phyloP scores from a whole-genome alignment of 139 green algal genomes.

The Chlorella sp. region DNA sequence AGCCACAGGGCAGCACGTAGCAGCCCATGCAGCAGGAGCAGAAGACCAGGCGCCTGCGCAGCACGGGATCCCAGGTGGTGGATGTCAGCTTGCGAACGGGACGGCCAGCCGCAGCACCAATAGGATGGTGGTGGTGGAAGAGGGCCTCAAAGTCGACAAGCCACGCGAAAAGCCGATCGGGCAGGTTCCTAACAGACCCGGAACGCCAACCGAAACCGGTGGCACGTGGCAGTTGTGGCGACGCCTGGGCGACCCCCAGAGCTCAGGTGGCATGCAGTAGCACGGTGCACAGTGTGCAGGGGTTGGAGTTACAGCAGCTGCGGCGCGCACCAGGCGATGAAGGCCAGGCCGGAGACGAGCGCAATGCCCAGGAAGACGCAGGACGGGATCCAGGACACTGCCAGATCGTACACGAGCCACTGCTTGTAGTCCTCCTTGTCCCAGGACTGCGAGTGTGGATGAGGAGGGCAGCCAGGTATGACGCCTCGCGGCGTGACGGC shows the following conservation, averaged over 20 bases:
- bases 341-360: not conserved
- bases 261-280: no score
- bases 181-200: not conserved
- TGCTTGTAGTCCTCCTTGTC: not conserved
- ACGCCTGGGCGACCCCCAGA: not conserved
- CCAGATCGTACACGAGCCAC: not conserved
- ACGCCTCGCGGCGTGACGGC: no score
- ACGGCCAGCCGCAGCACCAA: not conserved
- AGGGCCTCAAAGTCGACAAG: not conserved
- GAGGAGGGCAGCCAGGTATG: no score
- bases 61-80: not conserved
- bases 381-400: not conserved
- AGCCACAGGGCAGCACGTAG: not conserved
- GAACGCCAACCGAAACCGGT: not conserved
- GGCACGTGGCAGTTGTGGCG: not conserved
- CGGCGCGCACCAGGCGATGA: not conserved
- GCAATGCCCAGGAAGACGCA: not conserved
- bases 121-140: no score
- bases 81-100: not conserved
- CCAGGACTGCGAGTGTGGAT: not conserved
- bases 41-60: not conserved
- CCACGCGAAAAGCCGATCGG: not conserved
- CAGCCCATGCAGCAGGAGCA: not conserved
- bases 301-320: not conserved
- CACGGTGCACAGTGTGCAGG: no score